These are phyloP conservation scores for Boletus rubropictus DNA, from an alignment of 768 basidiomycete genomes.

Conservation along the genomic window DNA sequence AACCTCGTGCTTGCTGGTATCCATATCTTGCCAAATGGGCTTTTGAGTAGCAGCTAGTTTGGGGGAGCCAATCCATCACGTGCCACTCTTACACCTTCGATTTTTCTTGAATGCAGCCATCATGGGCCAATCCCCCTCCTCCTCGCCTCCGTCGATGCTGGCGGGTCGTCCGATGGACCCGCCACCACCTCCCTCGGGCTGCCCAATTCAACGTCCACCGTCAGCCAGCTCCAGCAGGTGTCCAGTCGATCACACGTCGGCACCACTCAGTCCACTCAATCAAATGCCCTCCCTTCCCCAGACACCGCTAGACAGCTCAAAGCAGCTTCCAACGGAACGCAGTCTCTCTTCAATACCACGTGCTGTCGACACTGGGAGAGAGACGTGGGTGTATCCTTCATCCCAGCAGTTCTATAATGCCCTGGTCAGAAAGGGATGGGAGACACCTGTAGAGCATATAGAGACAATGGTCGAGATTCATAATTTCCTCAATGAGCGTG, in stretches of 20 bases:
- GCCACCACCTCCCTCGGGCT: conserved; percentile 19
- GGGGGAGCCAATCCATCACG: conserved; percentile 8
- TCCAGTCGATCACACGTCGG: conserved; percentile 52
- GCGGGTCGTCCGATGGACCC: conserved; percentile 12
- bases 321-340: conserved; percentile 66
- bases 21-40: neutral
- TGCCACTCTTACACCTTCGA: neutral
- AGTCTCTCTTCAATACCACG: conserved; percentile 85
- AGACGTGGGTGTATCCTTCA: conserved; percentile 90
- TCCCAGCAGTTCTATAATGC: conserved; percentile 99
- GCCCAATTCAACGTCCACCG: conserved; percentile 39
- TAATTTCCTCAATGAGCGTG: conserved; percentile 95
- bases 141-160: conserved; percentile 6
- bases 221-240: conserved; percentile 36
- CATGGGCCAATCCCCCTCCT: conserved; percentile 20
- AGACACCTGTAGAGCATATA: conserved; percentile 92
- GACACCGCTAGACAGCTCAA: conserved; percentile 47
- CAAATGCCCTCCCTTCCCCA: conserved; percentile 87
- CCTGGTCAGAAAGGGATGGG: conserved; percentile 92
- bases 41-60: neutral
- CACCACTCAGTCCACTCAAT: conserved; percentile 62
- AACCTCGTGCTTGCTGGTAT: conserved; percentile 8
- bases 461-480: conserved; percentile 98
- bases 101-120: neutral
- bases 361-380: conserved; percentile 28